phyloP scores from a whole-genome alignment of 805 yeast species.

The Saturnispora silvae region DNA sequence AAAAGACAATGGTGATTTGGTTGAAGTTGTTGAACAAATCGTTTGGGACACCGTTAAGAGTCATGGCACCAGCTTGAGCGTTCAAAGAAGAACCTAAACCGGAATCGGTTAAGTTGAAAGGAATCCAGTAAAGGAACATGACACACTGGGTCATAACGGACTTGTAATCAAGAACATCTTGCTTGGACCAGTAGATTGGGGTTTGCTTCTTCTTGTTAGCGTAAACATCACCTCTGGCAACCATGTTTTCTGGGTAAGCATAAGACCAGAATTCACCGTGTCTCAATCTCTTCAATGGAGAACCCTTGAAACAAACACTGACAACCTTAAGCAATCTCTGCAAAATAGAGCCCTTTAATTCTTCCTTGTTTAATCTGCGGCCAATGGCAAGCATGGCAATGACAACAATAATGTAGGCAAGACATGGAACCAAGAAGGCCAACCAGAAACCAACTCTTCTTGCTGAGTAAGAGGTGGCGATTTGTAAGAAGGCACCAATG shows the following conservation, averaged over 20 bases:
- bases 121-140: conserved; percentile 33
- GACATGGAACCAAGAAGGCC: conserved; percentile 44
- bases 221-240: conserved; percentile 31
- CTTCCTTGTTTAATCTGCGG: conserved; percentile 25
- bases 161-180: conserved; percentile 37
- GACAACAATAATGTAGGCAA: conserved; percentile 44
- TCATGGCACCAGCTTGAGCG: conserved; percentile 47
- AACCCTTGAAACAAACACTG: conserved; percentile 33
- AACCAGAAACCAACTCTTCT: conserved; percentile 45
- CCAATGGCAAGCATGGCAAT: conserved; percentile 31
- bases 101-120: conserved; percentile 32
- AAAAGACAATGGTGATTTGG: conserved; percentile 41
- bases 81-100: conserved; percentile 39
- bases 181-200: conserved; percentile 31
- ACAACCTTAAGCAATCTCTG: conserved; percentile 33
- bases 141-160: conserved; percentile 35
- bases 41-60: conserved; percentile 43
- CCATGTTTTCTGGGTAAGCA: conserved; percentile 36
- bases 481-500: conserved; percentile 42
- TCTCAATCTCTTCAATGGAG: conserved; percentile 32
- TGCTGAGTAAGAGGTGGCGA: conserved; percentile 42
- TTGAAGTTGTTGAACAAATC: conserved; percentile 47
- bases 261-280: conserved; percentile 38
- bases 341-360: conserved; percentile 39
- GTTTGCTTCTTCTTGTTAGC: conserved; percentile 21